A percentile compares a stretch with the other conserved stretches of the same genome.
Conservation (phyloP, 1,284 basidiomycete species). For the Rhodotorula mucilaginosa region DNA sequence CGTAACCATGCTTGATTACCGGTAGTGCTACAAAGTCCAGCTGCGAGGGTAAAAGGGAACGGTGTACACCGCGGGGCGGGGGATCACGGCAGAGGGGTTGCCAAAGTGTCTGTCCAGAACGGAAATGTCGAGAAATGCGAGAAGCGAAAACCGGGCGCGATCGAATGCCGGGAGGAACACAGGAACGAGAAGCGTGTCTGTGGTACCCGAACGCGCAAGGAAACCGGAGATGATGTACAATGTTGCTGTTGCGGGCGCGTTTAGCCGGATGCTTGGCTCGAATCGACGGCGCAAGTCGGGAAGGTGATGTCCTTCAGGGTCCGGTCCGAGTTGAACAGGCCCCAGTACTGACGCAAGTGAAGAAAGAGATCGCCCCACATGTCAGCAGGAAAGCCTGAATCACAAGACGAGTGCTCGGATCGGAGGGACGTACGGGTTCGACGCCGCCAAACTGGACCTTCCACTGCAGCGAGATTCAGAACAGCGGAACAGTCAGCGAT, state of each 20-base stretch:
- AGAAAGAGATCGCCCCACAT: background rate
- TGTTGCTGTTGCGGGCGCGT: no score
- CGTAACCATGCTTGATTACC: no score
- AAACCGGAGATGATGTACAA: background rate
- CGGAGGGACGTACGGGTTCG: constrained; percentile 56
- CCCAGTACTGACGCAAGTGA: constrained; percentile 44
- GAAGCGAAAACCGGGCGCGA: background rate
- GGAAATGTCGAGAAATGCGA: background rate
- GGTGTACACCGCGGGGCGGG: background rate
- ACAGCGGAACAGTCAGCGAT: background rate
- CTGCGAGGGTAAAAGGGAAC: no score
- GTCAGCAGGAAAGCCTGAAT: constrained; percentile 17
- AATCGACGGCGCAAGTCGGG: constrained; percentile 30
- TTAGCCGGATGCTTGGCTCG: constrained; percentile 2
- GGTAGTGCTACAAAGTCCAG: no score
- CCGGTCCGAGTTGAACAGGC: constrained; percentile 54
- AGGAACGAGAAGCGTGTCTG: background rate
- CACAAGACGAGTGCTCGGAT: background rate
- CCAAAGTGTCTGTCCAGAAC: background rate
- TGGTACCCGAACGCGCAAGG: no score
- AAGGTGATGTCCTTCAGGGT: constrained; percentile 40
- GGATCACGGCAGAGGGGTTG: background rate
- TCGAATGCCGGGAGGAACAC: no score
- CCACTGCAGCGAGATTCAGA: constrained; percentile 39
- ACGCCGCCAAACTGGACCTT: constrained; percentile 74